A percentile compares a stretch with the other conserved stretches of the same genome.
These are phyloP conservation scores for Monosporascus sp. DNA, from an alignment of 2,329 filamentous ascomycete species.

Conservation along the genomic window DNA sequence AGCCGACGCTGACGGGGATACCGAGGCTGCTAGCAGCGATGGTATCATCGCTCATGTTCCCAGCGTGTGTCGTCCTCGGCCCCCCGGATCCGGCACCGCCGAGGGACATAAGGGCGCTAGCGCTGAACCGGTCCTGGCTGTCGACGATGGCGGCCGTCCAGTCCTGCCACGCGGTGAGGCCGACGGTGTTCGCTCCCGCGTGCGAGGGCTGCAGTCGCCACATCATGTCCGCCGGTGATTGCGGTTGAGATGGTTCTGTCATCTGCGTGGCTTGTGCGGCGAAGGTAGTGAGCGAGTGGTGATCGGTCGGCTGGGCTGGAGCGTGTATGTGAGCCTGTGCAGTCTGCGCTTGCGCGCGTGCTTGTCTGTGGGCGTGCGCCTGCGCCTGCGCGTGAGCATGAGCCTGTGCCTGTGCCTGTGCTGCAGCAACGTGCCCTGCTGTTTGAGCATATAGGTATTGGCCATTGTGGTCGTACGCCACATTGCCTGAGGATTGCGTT, in stretches of 20 bases:
- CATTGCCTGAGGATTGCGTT: slow-evolving; percentile 15
- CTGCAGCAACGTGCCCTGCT: slow-evolving; percentile 19
- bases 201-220: slow-evolving; percentile 26
- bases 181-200: slow-evolving; percentile 27
- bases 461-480: slow-evolving; percentile 21
- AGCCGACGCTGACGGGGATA: neutral
- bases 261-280: slow-evolving; percentile 24
- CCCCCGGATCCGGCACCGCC: slow-evolving; percentile 30
- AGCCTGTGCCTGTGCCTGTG: slow-evolving; percentile 18
- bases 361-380: slow-evolving; percentile 11
- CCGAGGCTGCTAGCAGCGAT: neutral
- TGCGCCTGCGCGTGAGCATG: slow-evolving; percentile 23
- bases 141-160: slow-evolving; percentile 49
- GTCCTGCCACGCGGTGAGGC: slow-evolving; percentile 41
- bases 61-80: slow-evolving; percentile 2
- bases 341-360: neutral
- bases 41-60: neutral
- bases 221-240: slow-evolving; percentile 15
- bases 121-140: slow-evolving; percentile 44
- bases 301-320: slow-evolving; percentile 13
- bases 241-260: slow-evolving; percentile 12
- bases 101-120: slow-evolving; percentile 43
- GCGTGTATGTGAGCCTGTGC: slow-evolving; percentile 9
- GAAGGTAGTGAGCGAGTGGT: slow-evolving; percentile 24
- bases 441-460: slow-evolving; percentile 24